Evolutionary conservation across 768 basidiomycete genomes (phyloP).

Genomic region (Crucibulum laeve): DNA sequence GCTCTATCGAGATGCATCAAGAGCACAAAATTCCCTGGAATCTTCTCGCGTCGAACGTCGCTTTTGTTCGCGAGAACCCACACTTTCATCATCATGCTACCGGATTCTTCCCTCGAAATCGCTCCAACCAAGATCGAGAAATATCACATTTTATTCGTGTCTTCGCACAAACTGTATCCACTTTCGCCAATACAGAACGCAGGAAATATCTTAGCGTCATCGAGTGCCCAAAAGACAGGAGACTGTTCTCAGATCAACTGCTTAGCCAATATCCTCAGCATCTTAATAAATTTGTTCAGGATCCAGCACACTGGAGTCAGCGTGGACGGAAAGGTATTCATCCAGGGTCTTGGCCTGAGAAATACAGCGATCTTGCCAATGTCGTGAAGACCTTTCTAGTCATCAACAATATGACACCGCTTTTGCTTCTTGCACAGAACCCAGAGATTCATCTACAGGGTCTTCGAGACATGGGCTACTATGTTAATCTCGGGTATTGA

Average conservation of each 20-base stretch:
- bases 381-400: slow-evolving; percentile 30
- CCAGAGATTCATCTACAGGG: slow-evolving; percentile 22
- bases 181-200: slow-evolving; percentile 33
- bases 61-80: slow-evolving; percentile 25
- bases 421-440: slow-evolving; percentile 33
- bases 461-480: slow-evolving; percentile 22
- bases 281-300: slow-evolving; percentile 22
- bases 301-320: slow-evolving; percentile 28
- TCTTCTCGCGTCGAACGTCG: slow-evolving; percentile 25
- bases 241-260: slow-evolving; percentile 24
- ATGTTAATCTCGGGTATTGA: slow-evolving; percentile 28
- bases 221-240: slow-evolving; percentile 9
- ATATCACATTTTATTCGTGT: slow-evolving; percentile 29
- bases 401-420: slow-evolving; percentile 24
- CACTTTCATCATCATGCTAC: slow-evolving; percentile 21
- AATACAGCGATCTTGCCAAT: slow-evolving; percentile 27
- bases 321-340: slow-evolving; percentile 2
- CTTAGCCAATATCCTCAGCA: slow-evolving; percentile 21
- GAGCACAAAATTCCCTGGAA: slow-evolving; percentile 36
- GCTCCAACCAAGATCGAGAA: slow-evolving; percentile 13
- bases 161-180: slow-evolving; percentile 19
- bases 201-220: slow-evolving; percentile 20
- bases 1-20: no score
- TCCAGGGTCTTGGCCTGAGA: slow-evolving; percentile 6
- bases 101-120: slow-evolving; percentile 18